A percentile compares a stretch with the other conserved stretches of the same genome.
Conservation (phyloP, 1,139 yeast species). For the Yamadazyma spencermartinsiae region DNA sequence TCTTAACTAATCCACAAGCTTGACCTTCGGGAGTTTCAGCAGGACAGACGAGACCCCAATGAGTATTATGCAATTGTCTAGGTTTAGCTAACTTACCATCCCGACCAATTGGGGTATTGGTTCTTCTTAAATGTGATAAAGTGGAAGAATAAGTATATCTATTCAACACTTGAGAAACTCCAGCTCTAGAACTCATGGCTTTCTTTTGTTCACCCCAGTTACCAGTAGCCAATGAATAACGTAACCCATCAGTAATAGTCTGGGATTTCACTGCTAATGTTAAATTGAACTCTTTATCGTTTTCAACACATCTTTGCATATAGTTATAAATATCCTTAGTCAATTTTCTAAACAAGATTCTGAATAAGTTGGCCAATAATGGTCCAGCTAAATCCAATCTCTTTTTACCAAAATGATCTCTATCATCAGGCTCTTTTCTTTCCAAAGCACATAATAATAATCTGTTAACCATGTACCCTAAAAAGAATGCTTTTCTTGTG, state of each 20-base stretch:
- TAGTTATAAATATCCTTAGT: slow-evolving; percentile 94
- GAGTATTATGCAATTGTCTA: slow-evolving; percentile 97
- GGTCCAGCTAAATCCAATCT: slow-evolving; percentile 99
- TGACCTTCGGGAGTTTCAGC: slow-evolving; percentile 99
- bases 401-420: slow-evolving; percentile 99
- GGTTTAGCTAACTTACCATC: slow-evolving; percentile 98
- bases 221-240: slow-evolving; percentile 98
- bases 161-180: slow-evolving; percentile 97
- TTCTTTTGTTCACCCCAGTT: slow-evolving; percentile 99
- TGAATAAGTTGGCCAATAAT: slow-evolving; percentile 88
- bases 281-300: slow-evolving; percentile 93
- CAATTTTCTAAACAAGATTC: slow-evolving; percentile 89
- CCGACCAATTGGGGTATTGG: slow-evolving; percentile 98
- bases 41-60: slow-evolving; percentile 99
- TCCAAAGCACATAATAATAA: slow-evolving; percentile 92
- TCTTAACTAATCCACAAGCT: slow-evolving; percentile 98
- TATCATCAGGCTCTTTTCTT: slow-evolving; percentile 96
- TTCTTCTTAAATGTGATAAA: slow-evolving; percentile 95
- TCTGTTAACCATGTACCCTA: slow-evolving; percentile 97
- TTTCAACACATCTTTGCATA: slow-evolving; percentile 99
- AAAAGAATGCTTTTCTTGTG: slow-evolving; percentile 92
- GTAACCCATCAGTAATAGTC: slow-evolving; percentile 94
- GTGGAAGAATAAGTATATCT: slow-evolving; percentile 98
- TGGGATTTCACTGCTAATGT: slow-evolving; percentile 96
- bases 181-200: slow-evolving; percentile 98